phyloP scores from a whole-genome alignment of 345 rosid genomes.

The Populus alba region DNA sequence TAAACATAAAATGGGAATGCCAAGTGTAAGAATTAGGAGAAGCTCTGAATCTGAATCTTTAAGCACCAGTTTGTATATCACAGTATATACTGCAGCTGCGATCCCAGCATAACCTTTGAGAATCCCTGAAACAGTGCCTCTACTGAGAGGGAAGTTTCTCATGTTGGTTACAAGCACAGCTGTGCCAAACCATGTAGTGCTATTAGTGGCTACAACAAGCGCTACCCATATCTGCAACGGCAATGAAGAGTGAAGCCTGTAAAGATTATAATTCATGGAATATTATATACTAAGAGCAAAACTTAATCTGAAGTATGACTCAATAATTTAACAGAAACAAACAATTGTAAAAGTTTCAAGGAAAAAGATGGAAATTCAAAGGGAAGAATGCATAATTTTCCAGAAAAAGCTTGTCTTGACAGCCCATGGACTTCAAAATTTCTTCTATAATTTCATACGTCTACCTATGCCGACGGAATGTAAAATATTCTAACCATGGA shows the following conservation, averaged over 20 bases:
- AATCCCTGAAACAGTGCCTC: constrained; percentile 80
- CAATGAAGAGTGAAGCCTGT: neutral
- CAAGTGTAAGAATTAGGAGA: constrained; percentile 61
- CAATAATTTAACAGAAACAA: neutral
- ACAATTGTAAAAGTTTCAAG: neutral
- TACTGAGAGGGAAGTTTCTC: constrained; percentile 82
- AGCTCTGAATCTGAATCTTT: constrained; percentile 57
- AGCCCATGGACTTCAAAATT: too few relatives aligned
- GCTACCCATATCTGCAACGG: constrained; percentile 72
- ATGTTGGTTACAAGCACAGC: constrained; percentile 88
- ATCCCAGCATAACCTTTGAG: constrained; percentile 88
- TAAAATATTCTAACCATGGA: too few relatives aligned
- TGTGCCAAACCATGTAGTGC: constrained; percentile 85
- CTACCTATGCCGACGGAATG: too few relatives aligned
- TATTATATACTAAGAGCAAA: neutral
- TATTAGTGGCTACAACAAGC: constrained; percentile 63
- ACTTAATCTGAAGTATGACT: neutral
- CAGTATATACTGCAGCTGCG: constrained; percentile 76
- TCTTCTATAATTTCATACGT: too few relatives aligned
- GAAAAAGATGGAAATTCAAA: neutral
- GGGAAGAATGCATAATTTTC: neutral
- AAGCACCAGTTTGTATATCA: constrained; percentile 59
- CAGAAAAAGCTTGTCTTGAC: neutral
- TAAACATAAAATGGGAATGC: constrained; percentile 70
- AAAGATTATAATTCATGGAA: neutral